A percentile compares a stretch with the other conserved stretches of the same genome.
phyloP scores from a whole-genome alignment of 495 filamentous ascomycete species.

The Penicillium macrosclerotiorum region DNA sequence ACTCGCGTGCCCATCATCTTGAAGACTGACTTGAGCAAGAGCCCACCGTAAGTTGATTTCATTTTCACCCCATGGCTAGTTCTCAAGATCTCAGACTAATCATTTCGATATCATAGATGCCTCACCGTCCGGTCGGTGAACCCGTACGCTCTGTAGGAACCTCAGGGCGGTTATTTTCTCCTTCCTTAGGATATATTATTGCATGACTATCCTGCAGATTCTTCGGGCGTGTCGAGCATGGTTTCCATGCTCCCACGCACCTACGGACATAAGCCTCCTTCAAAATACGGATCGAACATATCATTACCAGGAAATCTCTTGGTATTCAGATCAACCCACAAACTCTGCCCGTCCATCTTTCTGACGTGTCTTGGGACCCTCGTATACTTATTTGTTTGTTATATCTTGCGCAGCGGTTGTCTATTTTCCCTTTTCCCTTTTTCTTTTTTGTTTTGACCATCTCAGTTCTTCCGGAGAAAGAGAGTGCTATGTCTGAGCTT shows the following conservation, averaged over 20 bases:
- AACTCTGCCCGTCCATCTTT: slow-evolving; percentile 9
- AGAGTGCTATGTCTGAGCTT: slow-evolving; percentile 15
- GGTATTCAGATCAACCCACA: slow-evolving; percentile 8
- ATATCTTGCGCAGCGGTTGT: slow-evolving; percentile 25
- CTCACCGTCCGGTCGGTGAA: slow-evolving; percentile 96
- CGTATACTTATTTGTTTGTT: slow-evolving; percentile 28
- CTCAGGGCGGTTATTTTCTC: slow-evolving; percentile 8
- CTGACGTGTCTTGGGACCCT: slow-evolving; percentile 13
- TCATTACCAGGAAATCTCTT: slow-evolving; percentile 22
- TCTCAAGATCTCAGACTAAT: background rate
- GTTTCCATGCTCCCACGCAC: slow-evolving; percentile 8
- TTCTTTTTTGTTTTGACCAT: slow-evolving; percentile 18
- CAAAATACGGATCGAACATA: slow-evolving; percentile 29
- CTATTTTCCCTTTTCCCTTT: slow-evolving; percentile 1
- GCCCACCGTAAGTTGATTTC: slow-evolving; percentile 79
- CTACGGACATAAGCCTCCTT: slow-evolving; percentile 26
- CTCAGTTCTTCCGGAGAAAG: slow-evolving; percentile 17
- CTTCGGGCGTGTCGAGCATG: slow-evolving; percentile 16
- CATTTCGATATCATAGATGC: slow-evolving; percentile 67
- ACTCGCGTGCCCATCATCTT: slow-evolving; percentile 92
- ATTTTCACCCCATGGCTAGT: background rate
- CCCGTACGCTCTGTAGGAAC: slow-evolving; percentile 78
- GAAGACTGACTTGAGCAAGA: slow-evolving; percentile 98
- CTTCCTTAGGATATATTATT: slow-evolving; percentile 29
- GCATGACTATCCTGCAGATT: slow-evolving; percentile 30